Evolutionary conservation across 495 filamentous ascomycete species (phyloP), one percentile per base, ranked within the genome.

Genomic region (Talaromyces trachyspermus): DNA sequence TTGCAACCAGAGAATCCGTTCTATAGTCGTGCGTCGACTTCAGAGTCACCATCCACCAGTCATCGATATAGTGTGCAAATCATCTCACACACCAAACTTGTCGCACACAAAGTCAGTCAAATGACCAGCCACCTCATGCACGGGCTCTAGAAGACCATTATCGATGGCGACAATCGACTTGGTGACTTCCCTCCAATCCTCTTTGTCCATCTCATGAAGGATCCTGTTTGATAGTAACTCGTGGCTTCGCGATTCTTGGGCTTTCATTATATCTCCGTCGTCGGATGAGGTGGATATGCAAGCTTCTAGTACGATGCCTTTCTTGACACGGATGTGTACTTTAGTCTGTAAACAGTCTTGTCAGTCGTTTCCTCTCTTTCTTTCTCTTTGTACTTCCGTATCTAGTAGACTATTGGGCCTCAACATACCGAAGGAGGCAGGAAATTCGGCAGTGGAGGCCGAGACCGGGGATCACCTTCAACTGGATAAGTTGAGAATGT

Each of bases 401-500:
- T 37, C 14, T 37, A n/a, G n/a, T n/a, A n/a, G n/a, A n/a, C n/a
- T n/a, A n/a, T n/a, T n/a, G n/a, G 1, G 20, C n/a, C 2, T 22
- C 20, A 0, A 46, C 68, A 59, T 46, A 72, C 68, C 46, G 61
- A 62, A 33, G 57, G 44, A 18, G 68, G 68, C 6, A 73, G 54
- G n/a, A 60, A 62, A 6, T 60, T 30, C 6, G 71, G 73, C 33
- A 76, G 46, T 6, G 65, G 54, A 11, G 76, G 72, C 38, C 78
- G 63, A 39, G 69, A 68, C 9, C 78, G 69, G 12, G 70, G 69
- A 52, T 84, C 80, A 0, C 76, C 74, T 33, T 75, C 69, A 9
- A 67, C 76, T 3, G 63, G 54, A 50, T 73, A 69, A 15, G 74
- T 79, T 5, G 78, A 80, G 38, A 95, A 83, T 19, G 77, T 84